Conservation (phyloP, 805 yeast species). For the Metschnikowia similis region DNA sequence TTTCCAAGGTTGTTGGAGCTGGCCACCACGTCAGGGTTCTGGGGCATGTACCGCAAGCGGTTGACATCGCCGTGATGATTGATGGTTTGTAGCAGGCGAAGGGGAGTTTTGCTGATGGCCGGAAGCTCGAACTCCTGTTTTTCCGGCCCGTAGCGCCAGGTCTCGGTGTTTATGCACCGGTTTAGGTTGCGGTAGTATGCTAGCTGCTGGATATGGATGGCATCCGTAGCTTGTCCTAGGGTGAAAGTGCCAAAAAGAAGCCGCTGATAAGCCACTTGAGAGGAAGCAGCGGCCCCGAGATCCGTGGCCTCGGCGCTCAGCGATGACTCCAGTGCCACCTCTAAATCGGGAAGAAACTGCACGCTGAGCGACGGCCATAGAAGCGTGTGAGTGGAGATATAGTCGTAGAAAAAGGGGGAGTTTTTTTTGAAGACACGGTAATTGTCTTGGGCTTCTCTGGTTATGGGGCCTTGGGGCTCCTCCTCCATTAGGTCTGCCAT, state of each 20-base stretch:
- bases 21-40: conserved; percentile 79
- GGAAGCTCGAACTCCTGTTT: conserved; percentile 38
- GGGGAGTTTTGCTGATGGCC: conserved; percentile 23
- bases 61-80: conserved; percentile 70
- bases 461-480: conserved; percentile 17
- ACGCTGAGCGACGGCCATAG: conserved; percentile 62
- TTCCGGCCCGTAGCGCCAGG: conserved; percentile 33
- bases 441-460: conserved; percentile 29
- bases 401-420: conserved; percentile 51
- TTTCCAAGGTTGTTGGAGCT: conserved; percentile 65
- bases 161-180: conserved; percentile 34
- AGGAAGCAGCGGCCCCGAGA: background rate
- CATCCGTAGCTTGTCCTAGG: conserved; percentile 17
- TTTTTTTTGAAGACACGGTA: conserved; percentile 63
- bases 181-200: conserved; percentile 30
- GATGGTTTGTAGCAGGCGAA: conserved; percentile 51
- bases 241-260: conserved; percentile 18
- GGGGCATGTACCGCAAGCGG: conserved; percentile 71
- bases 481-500: background rate
- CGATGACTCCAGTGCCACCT: conserved; percentile 2
- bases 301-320: background rate
- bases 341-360: conserved; percentile 59
- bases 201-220: conserved; percentile 27
- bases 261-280: conserved; percentile 15
- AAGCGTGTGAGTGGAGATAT: conserved; percentile 48